Percentiles rank a stretch among this genome's conserved stretches.
phyloP scores from a whole-genome alignment of 352 stramenopile genomes.

The Paralagenidium karlingii region DNA sequence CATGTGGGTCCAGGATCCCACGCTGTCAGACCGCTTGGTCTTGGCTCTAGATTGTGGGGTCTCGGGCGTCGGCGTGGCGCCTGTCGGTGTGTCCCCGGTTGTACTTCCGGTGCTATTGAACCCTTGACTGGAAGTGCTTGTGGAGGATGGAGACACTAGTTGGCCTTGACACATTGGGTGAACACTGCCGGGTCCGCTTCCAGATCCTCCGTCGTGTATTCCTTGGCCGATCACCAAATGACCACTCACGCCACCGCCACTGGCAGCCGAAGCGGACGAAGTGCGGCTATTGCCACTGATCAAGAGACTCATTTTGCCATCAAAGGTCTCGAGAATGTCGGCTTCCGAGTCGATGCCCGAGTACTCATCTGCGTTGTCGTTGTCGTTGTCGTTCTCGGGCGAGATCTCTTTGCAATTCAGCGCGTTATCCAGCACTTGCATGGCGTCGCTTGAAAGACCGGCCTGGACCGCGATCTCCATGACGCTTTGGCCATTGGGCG shows the following conservation, averaged over 20 bases:
- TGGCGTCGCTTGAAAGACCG: conserved; percentile 18
- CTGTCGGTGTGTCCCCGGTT: too few relatives aligned
- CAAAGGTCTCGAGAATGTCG: not conserved
- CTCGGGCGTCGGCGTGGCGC: conserved; percentile 8
- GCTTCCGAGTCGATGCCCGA: conserved; percentile 1
- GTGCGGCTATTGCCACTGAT: conserved; percentile 22
- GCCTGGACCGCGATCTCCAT: conserved; percentile 39
- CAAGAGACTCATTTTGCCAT: conserved; percentile 10
- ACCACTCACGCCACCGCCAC: conserved; percentile 9
- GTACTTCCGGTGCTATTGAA: too few relatives aligned
- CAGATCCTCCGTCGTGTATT: too few relatives aligned
- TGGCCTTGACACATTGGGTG: too few relatives aligned
- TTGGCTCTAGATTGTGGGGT: conserved; percentile 10
- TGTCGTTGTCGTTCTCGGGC: conserved; percentile 8
- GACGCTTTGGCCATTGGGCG: conserved; percentile 28
- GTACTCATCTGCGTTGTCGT: conserved; percentile 2
- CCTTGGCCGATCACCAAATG: too few relatives aligned
- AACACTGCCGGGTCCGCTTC: too few relatives aligned
- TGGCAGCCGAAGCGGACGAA: not conserved
- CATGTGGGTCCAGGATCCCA: conserved; percentile 8
- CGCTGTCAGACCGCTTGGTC: conserved; percentile 14
- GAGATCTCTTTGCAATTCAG: conserved; percentile 9
- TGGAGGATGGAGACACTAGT: conserved; percentile 48
- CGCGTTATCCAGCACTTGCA: conserved; percentile 31
- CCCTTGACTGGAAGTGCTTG: conserved; percentile 30